Evolutionary conservation across 2,329 filamentous ascomycete species (phyloP).

Genomic region (Lachnellula occidentalis): DNA sequence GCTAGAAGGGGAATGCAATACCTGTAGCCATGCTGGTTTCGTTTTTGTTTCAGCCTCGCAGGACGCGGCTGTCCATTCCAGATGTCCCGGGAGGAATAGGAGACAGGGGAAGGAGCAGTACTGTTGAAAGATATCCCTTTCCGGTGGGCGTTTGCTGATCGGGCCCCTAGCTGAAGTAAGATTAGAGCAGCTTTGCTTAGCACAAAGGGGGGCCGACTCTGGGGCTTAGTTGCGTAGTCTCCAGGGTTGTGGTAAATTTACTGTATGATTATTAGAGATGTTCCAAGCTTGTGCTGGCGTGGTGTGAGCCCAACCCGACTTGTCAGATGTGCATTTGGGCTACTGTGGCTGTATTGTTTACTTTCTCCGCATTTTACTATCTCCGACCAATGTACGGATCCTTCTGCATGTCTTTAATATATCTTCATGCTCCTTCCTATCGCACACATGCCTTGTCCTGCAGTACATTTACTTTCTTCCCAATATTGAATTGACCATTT

Average conservation of each 20-base stretch:
- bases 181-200: not conserved
- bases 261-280: not conserved
- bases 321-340: not conserved
- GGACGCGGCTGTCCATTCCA: constrained; percentile 18
- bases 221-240: not conserved
- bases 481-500: no score
- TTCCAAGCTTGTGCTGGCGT: not conserved
- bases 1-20: constrained; percentile 6
- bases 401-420: no score
- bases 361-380: not conserved
- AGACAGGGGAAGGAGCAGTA: not conserved
- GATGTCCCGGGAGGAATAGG: not conserved
- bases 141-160: not conserved
- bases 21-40: constrained; percentile 26
- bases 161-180: no score
- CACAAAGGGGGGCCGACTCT: not conserved
- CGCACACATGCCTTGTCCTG: no score
- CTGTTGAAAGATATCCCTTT: not conserved
- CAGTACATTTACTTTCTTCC: no score
- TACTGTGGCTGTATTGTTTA: not conserved
- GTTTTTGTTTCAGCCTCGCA: constrained; percentile 24
- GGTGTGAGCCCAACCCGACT: not conserved
- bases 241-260: not conserved
- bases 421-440: no score
- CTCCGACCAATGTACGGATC: not conserved